These are phyloP conservation scores for Aurinia saxatilis DNA, from an alignment of 345 rosid species.

Conservation along the genomic window DNA sequence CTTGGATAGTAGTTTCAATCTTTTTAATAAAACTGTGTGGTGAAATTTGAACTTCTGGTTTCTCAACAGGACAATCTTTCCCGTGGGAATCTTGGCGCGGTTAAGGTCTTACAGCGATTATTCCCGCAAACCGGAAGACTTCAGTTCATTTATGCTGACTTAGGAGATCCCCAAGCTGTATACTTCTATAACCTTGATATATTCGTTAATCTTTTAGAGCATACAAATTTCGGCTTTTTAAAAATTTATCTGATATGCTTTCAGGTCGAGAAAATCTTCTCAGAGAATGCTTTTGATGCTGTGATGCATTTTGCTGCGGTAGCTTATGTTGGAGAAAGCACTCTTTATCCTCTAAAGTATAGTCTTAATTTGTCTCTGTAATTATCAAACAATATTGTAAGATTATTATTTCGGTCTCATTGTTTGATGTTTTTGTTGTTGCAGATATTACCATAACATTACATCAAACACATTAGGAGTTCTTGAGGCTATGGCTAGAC, in stretches of 20 bases:
- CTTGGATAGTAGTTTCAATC: neutral
- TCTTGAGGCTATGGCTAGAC: slow-evolving; percentile 81
- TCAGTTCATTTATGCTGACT: slow-evolving; percentile 82
- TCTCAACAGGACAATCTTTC: slow-evolving; percentile 85
- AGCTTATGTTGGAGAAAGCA: slow-evolving; percentile 99
- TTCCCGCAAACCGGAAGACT: slow-evolving; percentile 92
- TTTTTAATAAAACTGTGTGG: neutral
- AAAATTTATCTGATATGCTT: neutral
- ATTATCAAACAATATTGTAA: neutral
- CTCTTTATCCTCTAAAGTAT: slow-evolving; percentile 86
- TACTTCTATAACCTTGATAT: slow-evolving; percentile 10
- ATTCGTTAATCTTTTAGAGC: neutral
- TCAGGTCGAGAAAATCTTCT: slow-evolving; percentile 81
- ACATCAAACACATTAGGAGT: slow-evolving; percentile 91
- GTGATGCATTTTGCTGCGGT: slow-evolving; percentile 99
- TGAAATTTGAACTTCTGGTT: neutral
- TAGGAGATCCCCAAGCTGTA: slow-evolving; percentile 85
- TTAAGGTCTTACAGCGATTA: slow-evolving; percentile 66
- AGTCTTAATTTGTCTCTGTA: neutral
- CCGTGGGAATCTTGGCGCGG: slow-evolving; percentile 88
- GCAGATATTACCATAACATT: slow-evolving; percentile 93
- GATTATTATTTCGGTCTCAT: neutral
- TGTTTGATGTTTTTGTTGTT: slow-evolving; percentile 13
- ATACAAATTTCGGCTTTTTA: slow-evolving; percentile 17
- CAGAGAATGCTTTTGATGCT: slow-evolving; percentile 92